Percentiles rank a stretch among this genome's conserved stretches.
These are phyloP conservation scores for Kluyveromyces siamensis DNA, from an alignment of 805 yeast genomes.

Conservation along the genomic window DNA sequence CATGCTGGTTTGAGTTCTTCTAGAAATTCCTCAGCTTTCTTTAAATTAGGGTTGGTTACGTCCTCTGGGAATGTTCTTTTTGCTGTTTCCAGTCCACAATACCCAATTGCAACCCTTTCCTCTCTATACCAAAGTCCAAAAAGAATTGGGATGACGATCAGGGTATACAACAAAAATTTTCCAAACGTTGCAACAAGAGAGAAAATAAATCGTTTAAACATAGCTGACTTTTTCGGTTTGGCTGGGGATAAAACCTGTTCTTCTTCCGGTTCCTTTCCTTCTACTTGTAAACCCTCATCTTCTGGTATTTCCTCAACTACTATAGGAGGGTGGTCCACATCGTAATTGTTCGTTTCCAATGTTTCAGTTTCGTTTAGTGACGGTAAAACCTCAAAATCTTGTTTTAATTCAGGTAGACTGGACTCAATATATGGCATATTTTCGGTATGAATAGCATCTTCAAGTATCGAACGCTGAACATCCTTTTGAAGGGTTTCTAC, in stretches of 20 bases:
- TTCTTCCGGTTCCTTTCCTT: not conserved
- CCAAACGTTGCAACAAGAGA: not conserved
- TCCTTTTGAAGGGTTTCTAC: constrained; percentile 11
- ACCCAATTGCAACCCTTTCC: constrained; percentile 56
- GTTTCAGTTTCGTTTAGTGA: too few relatives aligned
- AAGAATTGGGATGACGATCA: constrained; percentile 29
- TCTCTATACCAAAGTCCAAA: constrained; percentile 55
- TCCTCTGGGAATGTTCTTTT: constrained; percentile 32
- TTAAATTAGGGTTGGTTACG: constrained; percentile 26
- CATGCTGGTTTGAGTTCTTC: constrained; percentile 52
- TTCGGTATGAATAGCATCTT: not conserved
- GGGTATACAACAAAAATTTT: constrained; percentile 16
- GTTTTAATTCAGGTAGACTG: not conserved
- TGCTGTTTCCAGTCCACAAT: constrained; percentile 57
- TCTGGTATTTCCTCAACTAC: not conserved
- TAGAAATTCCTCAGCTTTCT: constrained; percentile 36
- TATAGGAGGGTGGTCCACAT: too few relatives aligned
- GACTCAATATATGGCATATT: not conserved
- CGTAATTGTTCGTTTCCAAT: not conserved
- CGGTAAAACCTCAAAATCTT: too few relatives aligned
- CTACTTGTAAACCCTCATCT: not conserved
- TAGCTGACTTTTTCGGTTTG: not conserved
- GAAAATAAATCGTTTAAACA: not conserved
- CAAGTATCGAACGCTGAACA: constrained; percentile 5
- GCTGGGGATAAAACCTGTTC: not conserved